phyloP scores from a whole-genome alignment of 164 flowering plant genomes.

The Piper betle region DNA sequence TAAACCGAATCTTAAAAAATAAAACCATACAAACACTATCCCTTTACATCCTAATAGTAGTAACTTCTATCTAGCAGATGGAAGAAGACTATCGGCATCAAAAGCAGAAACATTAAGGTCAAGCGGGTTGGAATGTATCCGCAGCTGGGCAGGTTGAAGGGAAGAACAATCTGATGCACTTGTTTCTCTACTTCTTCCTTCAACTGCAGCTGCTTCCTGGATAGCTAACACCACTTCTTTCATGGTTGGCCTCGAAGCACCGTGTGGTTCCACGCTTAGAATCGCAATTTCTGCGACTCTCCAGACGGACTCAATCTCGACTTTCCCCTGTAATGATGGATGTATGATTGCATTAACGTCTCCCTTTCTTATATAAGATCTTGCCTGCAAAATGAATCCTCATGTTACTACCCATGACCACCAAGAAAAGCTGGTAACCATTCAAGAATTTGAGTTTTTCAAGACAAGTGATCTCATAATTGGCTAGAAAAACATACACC shows the following conservation, averaged over 20 bases:
- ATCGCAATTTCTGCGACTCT: slow-evolving; percentile 79
- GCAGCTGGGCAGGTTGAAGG: slow-evolving; percentile 38
- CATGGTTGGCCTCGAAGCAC: slow-evolving; percentile 71
- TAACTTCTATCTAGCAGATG: slow-evolving; percentile 52
- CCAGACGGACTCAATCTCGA: slow-evolving; percentile 81
- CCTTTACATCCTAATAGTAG: background rate
- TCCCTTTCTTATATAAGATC: slow-evolving; percentile 68
- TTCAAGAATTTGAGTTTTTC: no score
- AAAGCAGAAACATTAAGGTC: slow-evolving; percentile 58
- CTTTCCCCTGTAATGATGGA: slow-evolving; percentile 36
- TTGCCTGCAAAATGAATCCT: slow-evolving; percentile 37
- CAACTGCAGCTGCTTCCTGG: slow-evolving; percentile 79
- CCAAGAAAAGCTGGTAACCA: no score
- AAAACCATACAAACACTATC: background rate
- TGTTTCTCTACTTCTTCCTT: slow-evolving; percentile 30
- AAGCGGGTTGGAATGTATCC: slow-evolving; percentile 49
- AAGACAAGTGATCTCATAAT: no score
- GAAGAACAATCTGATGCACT: slow-evolving; percentile 23
- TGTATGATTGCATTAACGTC: slow-evolving; percentile 63
- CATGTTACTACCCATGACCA: no score
- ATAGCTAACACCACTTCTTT: slow-evolving; percentile 70
- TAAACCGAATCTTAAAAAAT: background rate
- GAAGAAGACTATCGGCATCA: slow-evolving; percentile 34
- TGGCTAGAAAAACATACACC: no score
- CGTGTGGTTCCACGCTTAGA: slow-evolving; percentile 62